Percentiles rank a stretch among this genome's conserved stretches.
Conservation (phyloP, 331 rosid species). For the Acacia concinna region DNA sequence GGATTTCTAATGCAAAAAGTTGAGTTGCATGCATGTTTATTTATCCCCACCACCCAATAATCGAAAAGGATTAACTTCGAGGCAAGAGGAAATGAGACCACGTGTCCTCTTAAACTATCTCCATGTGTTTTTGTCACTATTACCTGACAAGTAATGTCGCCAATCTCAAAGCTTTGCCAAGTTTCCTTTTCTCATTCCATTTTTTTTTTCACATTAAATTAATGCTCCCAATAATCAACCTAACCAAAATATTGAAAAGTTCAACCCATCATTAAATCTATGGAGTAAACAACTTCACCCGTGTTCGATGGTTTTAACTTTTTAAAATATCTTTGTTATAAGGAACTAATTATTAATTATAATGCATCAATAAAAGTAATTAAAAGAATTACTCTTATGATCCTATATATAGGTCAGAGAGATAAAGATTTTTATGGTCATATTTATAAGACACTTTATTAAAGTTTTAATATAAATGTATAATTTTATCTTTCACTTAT, state of each 20-base stretch:
- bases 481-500: too few species aligned
- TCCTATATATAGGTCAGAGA: too few species aligned
- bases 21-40: background rate
- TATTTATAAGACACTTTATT: too few species aligned
- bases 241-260: background rate
- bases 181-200: background rate
- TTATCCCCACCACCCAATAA: background rate
- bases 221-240: background rate
- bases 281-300: too few species aligned
- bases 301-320: too few species aligned
- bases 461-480: too few species aligned
- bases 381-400: too few species aligned
- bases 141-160: background rate
- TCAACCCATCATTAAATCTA: too few species aligned
- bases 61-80: conserved; percentile 15
- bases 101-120: background rate
- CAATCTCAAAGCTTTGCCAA: background rate
- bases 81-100: conserved; percentile 2
- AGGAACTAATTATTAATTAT: too few species aligned
- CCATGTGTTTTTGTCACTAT: conserved; percentile 4
- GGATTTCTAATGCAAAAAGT: background rate
- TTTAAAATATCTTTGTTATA: too few species aligned
- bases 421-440: too few species aligned
- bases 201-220: background rate
- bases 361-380: too few species aligned